Base-by-base conservation (phyloP, 805 yeast genomes). In the Grigorovia yakushimaensis region DNA sequence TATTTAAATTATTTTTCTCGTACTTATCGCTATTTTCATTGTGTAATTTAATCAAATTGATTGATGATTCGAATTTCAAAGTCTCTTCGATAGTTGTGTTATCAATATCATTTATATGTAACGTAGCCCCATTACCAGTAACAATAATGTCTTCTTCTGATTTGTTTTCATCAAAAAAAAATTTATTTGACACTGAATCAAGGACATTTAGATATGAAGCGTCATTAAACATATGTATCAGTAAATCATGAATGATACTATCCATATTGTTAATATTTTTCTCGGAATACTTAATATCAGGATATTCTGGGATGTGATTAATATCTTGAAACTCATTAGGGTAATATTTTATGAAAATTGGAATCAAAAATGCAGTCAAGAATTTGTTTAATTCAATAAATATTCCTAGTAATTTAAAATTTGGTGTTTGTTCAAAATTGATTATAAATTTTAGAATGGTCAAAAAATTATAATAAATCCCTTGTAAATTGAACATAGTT, bases 391-490 rank as follows among this genome's bases (percentile, higher is more conserved):
- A 46, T 46, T 64, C 65, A 8, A 58, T 55, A 41, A 57, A 64
- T 11, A 64, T 59, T 43, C 62, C 58, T 17, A 64, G 50, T 23
- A 64, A 44, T 43, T 64, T 64, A 41, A 64, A 64, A 47, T 64
- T 64, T 11, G 66, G 67, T 15, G 62, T 61, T n/a, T 48, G 46
- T 44, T 64, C 67, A 44, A 62, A 64, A 50, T 64, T 66, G 24
- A 58, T 44, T 3, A 64, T 50, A 41, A 62, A 64, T 47, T 64
- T 62, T 3, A 64, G 51, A 17, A 64, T 49, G 18, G 57, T 50
- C 13, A 64, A 44, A 40, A 62, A 64, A 47, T 61, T 59, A 43
- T 56, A 61, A 42, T 57, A 62, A 36, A 54, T 60, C 5, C 63
- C 62, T 49, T 64, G 64, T 15, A 62, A 43, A 42, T 59, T 60